A percentile compares a stretch with the other conserved stretches of the same genome.
Conservation (phyloP, 805 yeast genomes). For the Blastobotrys mokoenaii region DNA sequence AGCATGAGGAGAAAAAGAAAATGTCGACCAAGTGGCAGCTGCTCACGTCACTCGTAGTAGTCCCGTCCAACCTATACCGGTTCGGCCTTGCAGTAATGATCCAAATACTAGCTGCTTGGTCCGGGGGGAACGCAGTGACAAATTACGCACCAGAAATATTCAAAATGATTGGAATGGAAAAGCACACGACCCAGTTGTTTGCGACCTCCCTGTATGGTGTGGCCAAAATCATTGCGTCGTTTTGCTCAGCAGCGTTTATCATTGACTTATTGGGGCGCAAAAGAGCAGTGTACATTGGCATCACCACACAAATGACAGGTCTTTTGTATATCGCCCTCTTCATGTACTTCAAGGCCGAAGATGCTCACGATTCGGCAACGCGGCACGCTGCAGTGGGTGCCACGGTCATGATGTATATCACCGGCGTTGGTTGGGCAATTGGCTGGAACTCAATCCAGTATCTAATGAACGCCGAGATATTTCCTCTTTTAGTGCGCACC, state of each 20-base stretch:
- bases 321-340: constrained; percentile 41
- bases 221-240: constrained; percentile 43
- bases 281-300: constrained; percentile 41
- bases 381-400: constrained; percentile 39
- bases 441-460: constrained; percentile 53
- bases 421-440: constrained; percentile 51
- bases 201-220: constrained; percentile 48
- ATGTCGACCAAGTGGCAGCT: constrained; percentile 27
- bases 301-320: constrained; percentile 35
- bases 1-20: constrained; percentile 25
- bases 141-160: constrained; percentile 49
- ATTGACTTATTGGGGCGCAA: constrained; percentile 49
- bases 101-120: constrained; percentile 50
- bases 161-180: constrained; percentile 38
- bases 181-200: constrained; percentile 31
- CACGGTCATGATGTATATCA: constrained; percentile 40
- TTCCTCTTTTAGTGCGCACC: constrained; percentile 43
- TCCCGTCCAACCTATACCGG: constrained; percentile 31
- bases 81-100: constrained; percentile 35
- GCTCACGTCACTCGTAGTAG: constrained; percentile 24
- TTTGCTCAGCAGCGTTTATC: constrained; percentile 43
- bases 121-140: constrained; percentile 50
- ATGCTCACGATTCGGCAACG: constrained; percentile 27
- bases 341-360: constrained; percentile 35
- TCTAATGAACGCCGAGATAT: constrained; percentile 45